Base-by-base conservation (phyloP, 129 eudicot species). In the Ambrosia trifida region DNA sequence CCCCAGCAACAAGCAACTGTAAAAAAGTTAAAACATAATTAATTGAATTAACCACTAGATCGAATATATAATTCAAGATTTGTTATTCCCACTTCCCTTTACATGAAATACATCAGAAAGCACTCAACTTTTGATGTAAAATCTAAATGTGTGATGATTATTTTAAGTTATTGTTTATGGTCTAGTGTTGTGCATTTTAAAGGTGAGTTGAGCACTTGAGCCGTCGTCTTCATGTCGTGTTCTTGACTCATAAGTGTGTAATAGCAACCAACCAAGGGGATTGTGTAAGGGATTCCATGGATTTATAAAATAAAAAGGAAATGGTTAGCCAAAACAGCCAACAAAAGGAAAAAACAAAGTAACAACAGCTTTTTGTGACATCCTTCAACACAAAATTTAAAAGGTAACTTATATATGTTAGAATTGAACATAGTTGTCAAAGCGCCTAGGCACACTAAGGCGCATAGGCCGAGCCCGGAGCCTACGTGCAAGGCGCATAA, bases 1-100 rank as follows among this genome's bases (percentile, higher is more conserved):
- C 99, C 44, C 99, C 99, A 68, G 97, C 97, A 49, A 90, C 89
- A 64, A 95, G 97, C 87, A 90, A 81, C 99, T 95, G 96, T 71
- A 16, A 70, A 71, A 51, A 68, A 35, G n/a, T 10, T 63, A 18
- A 32, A 70, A 3, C 5, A 18, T 43, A 3, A 40, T 68, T 61
- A 33, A 77, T 46, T 47, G 41, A 47, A 69, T 36, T 61, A 69
- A 49, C 59, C 72, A 77, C 76, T 70, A 77, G 18, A 77, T 70
- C 66, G 41, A 62, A 38, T 63, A 51, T 62, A 78, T 38, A 70
- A 70, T 51, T 70, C 60, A 70, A 63, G 72, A 78, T 52, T 78
- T 78, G 51, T 64, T 51, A 11, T 78, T 28, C 72, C 81, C 77
- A 70, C 81, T 70, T 78, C 72, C 30, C 72, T 70, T 70, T 63